A percentile compares a stretch with the other conserved stretches of the same genome.
Conservation (phyloP, 371 early-diverging fungal species). For the Mucor sp. region DNA sequence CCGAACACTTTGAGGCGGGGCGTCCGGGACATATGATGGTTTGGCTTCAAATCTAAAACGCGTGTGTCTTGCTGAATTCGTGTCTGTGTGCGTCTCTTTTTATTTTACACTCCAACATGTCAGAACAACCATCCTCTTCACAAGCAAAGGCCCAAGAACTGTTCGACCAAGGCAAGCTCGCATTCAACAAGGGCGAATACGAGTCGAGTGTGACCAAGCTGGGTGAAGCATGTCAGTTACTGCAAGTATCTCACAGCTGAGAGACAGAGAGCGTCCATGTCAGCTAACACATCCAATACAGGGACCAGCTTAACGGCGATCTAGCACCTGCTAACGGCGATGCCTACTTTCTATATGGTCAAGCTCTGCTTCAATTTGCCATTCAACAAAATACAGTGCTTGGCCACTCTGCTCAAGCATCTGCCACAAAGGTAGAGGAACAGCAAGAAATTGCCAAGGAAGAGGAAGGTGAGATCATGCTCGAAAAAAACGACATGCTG, state of each 20-base stretch:
- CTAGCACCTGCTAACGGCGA: conserved; percentile 77
- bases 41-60: not conserved
- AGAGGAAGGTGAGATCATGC: conserved; percentile 6
- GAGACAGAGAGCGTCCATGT: not conserved
- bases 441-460: conserved; percentile 11
- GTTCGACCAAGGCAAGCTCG: conserved; percentile 66
- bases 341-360: conserved; percentile 77
- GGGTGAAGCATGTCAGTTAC: conserved; percentile 68
- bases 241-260: conserved; percentile 45
- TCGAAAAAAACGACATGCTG: not conserved
- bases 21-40: not conserved
- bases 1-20: not conserved
- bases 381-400: conserved; percentile 77
- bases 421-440: conserved; percentile 17
- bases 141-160: conserved; percentile 25
- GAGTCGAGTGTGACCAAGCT: conserved; percentile 64
- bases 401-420: conserved; percentile 49
- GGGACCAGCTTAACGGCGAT: conserved; percentile 70
- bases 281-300: conserved; percentile 20
- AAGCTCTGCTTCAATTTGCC: conserved; percentile 76
- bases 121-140: conserved; percentile 7
- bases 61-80: not conserved
- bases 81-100: not conserved
- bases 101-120: conserved; percentile 9
- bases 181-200: conserved; percentile 53